Evolutionary conservation across 352 stramenopile genomes (phyloP), one percentile per base, ranked within the genome.

Genomic region (Lagenidium sp.): DNA sequence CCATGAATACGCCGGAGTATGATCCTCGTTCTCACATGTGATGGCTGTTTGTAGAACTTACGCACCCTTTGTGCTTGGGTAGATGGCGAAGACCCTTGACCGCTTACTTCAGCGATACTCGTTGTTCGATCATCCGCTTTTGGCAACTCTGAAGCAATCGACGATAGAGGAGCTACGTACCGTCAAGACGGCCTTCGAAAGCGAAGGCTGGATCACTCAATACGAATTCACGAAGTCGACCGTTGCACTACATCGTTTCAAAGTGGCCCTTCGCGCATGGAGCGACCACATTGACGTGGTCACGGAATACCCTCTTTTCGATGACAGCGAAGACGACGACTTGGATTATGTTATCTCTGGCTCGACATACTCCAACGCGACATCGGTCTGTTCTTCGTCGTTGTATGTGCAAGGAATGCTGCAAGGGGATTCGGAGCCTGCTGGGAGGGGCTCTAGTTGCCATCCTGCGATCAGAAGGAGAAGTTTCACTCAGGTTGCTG

Each of bases 161-260:
- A 55, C 69, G 4, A 73, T 91, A 16, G 68, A 85, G 35, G 79
- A 91, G 42, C 55, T 89, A 12, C 74, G 65, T 19, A 82, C 75
- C 3, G 60, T 88, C 29, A 62, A 74, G 24, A 66, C 73, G 11
- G 73, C 75, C 12, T 67, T 88, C 24, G 60, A 87, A 24, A 82
- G 68, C 37, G 78, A 91, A 44, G 52, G 76, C 38, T 67, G 60
- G 18, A 68, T 88, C 43, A 51, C 68, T 11, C 71, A 88, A 46
- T 86, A 87, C 41, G 71, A 91, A 35, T 82, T 87, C 36, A 87
- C 75, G 7, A 73, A 78, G 41, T 70, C 75, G 21, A 85, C 87
- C 52, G 68, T 85, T 13, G 65, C 72, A 16, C 39, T 91, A 11
- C 73, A 88, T 47, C 69, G 68, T 15, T 71, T 88, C 25, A 91